Percentiles rank a stretch among this genome's conserved stretches.
Evolutionary conservation across 1,284 basidiomycete genomes (phyloP).

Genomic region (Cryptococcus sp.): DNA sequence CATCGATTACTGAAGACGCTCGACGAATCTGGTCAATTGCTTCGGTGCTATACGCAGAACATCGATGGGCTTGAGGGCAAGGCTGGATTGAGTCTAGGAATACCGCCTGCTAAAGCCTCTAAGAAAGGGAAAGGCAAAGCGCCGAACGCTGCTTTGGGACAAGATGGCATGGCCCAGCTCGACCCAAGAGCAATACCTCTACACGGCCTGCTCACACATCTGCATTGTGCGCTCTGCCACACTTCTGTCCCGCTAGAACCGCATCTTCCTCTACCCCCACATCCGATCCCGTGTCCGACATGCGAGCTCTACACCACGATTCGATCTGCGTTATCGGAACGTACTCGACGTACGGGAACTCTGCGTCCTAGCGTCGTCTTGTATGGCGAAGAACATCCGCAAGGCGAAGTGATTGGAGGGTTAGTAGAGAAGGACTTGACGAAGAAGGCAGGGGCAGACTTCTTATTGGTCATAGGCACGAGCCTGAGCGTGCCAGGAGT

Average conservation of each 20-base stretch:
- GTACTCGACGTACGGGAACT: conserved; percentile 75
- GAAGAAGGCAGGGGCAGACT: conserved; percentile 62
- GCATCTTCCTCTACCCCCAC: conserved; percentile 59
- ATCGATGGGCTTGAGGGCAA: conserved; percentile 88
- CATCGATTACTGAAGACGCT: conserved; percentile 73
- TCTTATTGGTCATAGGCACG: conserved; percentile 87
- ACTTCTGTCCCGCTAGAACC: conserved; percentile 66
- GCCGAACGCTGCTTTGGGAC: conserved; percentile 3
- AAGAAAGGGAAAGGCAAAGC: conserved; percentile 1
- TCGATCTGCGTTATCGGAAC: conserved; percentile 73
- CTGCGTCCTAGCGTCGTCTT: conserved; percentile 85
- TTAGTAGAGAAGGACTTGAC: conserved; percentile 70
- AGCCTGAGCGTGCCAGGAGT: conserved; percentile 87
- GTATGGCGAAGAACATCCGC: conserved; percentile 85
- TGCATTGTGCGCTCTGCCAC: conserved; percentile 81
- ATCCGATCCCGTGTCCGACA: conserved; percentile 73
- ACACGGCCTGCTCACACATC: conserved; percentile 76
- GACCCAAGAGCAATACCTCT: conserved; percentile 80
- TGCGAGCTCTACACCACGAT: conserved; percentile 71
- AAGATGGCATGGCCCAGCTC: conserved; percentile 14
- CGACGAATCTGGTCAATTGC: conserved; percentile 72
- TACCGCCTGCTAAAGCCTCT: conserved; percentile 18
- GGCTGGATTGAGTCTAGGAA: conserved; percentile 65
- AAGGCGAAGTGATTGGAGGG: conserved; percentile 82
- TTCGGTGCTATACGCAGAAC: conserved; percentile 92